phyloP scores from a whole-genome alignment of 805 yeast genomes.

The Kluyveromyces aestuarii region DNA sequence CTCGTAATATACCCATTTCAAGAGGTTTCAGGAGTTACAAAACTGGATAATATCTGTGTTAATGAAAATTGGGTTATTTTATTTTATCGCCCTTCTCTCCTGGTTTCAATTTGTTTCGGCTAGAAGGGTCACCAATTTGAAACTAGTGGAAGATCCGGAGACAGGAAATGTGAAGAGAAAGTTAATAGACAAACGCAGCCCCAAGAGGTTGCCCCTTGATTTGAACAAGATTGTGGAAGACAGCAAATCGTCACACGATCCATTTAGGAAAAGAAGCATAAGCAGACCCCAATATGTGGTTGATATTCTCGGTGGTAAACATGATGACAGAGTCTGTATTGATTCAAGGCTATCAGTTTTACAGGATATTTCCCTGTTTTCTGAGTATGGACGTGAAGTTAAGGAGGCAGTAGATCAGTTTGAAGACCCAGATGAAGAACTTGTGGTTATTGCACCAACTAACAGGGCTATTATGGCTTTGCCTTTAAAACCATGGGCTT shows the following conservation, averaged over 20 bases:
- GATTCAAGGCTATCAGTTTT: conserved; percentile 26
- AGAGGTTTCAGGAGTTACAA: neutral
- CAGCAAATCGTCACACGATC: neutral
- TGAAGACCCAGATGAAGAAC: conserved; percentile 34
- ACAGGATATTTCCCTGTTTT: conserved; percentile 47
- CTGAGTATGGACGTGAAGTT: conserved; percentile 63
- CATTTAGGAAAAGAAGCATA: neutral
- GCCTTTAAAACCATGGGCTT: conserved; percentile 70
- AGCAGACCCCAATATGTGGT: conserved; percentile 2
- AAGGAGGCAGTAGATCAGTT: conserved; percentile 40
- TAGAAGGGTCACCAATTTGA: neutral
- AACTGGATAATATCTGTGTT: too few species aligned
- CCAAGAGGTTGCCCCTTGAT: conserved; percentile 9
- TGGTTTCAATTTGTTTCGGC: neutral
- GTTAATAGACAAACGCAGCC: conserved; percentile 3
- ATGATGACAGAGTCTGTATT: conserved; percentile 6
- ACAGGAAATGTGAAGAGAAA: neutral
- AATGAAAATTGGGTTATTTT: neutral
- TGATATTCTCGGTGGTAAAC: neutral
- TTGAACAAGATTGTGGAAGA: conserved; percentile 5
- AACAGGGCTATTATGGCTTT: conserved; percentile 49
- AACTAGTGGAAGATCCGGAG: neutral
- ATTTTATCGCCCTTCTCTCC: neutral
- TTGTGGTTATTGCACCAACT: conserved; percentile 62
- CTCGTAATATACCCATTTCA: neutral